Base-by-base conservation (phyloP, 495 filamentous ascomycete species). In the Evernia prunastri region DNA sequence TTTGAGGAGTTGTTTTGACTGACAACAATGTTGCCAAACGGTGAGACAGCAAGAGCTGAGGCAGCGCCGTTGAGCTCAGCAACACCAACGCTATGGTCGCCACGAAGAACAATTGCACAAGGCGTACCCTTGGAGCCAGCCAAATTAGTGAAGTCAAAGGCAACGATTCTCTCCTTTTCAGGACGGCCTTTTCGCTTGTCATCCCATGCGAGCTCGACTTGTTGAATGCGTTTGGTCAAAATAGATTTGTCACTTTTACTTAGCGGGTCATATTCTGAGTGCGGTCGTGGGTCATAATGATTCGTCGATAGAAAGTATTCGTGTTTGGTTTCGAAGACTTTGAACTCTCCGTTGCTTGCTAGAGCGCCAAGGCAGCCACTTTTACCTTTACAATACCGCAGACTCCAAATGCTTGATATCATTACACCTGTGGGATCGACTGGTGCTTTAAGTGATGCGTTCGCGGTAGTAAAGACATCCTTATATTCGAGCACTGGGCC, bases 121-220 rank as follows among this genome's bases (percentile, higher is more conserved):
- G 88, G 84, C 57, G 43, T 69, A 12, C 86, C 86, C 49, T 86
- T 75, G 12, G 82, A 76, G 3, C 80, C 54, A 76, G 82, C 86
- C 75, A 79, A 82, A 71, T 69, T 89, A 60, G 95, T 79, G 79
- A 91, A 96, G 70, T 97, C 92, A 72, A 96, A 96, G 2, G 88
- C 89, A 0, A 94, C 87, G 37, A 96, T 84, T 20, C 87, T 82
- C 49, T 87, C 81, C 13, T 82, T 77, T 74, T 86, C 76, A 70
- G 80, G 61, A 72, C 74, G 76, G 0, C 80, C 68, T 39, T 79
- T 73, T 37, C 67, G 71, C 37, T 74, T 70, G 62, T 79, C 75
- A 59, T 81, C 72, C 63, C 74, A 82, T 0, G 80, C 76, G 42
- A 69, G 70, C 56, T 74, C 74, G 2, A 84, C 71, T 58, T 81